Evolutionary conservation across 2,329 filamentous ascomycete species (phyloP), one percentile per base, ranked within the genome.

Genomic region (Juglanconis sp.): DNA sequence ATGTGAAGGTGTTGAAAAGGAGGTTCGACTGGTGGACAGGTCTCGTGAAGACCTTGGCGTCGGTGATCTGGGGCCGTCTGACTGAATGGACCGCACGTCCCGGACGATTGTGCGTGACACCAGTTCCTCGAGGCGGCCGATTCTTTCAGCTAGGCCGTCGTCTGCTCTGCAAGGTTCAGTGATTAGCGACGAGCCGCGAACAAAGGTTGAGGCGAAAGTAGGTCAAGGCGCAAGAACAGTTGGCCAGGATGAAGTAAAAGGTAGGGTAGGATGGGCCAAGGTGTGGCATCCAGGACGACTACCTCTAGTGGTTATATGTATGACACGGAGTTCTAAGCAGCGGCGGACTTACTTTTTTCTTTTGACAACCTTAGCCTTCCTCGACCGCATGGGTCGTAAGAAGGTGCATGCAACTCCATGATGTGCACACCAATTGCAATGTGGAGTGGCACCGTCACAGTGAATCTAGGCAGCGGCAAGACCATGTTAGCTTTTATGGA

Each of bases 391-490:
- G 56, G 55, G 66, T 49, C 53, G 75, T 51, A 55, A 72, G 65
- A 80, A 82, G 7, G 77, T 81, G 67, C 80, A 83, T 17, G 73
- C 66, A 24, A 79, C 71, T 57, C 73, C 69, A 63, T 81, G 79
- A 66, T 81, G 77, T 53, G 71, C 73, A 65, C 79, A 82, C 79
- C 79, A 82, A 66, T 82, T 77, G 68, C 79, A 82, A 53, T 73
- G 71, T 3, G 76, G 75, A 9, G 71, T 61, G 15, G 71, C 71
- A 2, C 71, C 72, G 65, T 80, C 79, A 63, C 80, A 83, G 72
- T 81, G 80, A 61, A 82, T 82, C 78, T 81, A 56, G 15, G 30
- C 31, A 59, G 36, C 9, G 49, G 31, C 53, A 57, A 11, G 13
- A 30, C 0, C 13, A 4, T 44, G 30, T 53, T 44, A 53, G 51